Evolutionary conservation across 1,284 basidiomycete genomes (phyloP), one percentile per base, ranked within the genome.

Genomic region (Golubevia pallescens): DNA sequence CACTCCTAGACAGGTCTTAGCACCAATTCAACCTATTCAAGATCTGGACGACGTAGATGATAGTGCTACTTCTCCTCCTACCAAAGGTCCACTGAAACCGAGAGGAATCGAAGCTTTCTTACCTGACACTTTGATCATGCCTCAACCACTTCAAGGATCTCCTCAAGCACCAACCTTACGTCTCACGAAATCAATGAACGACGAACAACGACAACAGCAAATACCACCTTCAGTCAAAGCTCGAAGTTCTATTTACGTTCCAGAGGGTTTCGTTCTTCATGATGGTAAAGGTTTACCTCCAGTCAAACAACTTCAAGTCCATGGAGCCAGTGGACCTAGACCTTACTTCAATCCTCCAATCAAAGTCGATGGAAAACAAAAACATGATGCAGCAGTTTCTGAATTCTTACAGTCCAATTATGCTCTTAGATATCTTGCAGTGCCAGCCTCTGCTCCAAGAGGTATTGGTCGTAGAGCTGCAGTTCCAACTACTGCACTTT

Each of bases 381-480:
- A 76, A 66, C 66, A 71, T 16, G 67, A 74, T 10, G 61, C 60
- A 24, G 48, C 61, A 2, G 32, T 71, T 32, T 28, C 55, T 14
- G 66, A 65, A 13, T 71, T 76, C 62, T 51, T 68, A 24, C 42
- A 54, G 10, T 66, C 67, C 0, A 38, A 75, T 72, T 58, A 65
- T 67, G 7, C 24, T 13, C 34, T 55, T 38, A 7, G 55, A 13
- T 19, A 61, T n/a, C n/a, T 69, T 24, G 24, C 53, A 32, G 42
- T 62, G 20, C 81, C 81, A 1, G 70, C 71, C 0, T 67, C 74
- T 13, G 77, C 80, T 14, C 81, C 81, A 1, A 58, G 62, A 5
- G 75, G 75, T 3, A 78, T 84, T 34, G 80, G 81, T 14, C 68
- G 81, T 20, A 71, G 81, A 58, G 81, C 75, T 24, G 74, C 75